Percentiles rank a stretch among this genome's conserved stretches.
Evolutionary conservation across 116 monocot genomes (phyloP).

Genomic region (Phalaenopsis hybrid): DNA sequence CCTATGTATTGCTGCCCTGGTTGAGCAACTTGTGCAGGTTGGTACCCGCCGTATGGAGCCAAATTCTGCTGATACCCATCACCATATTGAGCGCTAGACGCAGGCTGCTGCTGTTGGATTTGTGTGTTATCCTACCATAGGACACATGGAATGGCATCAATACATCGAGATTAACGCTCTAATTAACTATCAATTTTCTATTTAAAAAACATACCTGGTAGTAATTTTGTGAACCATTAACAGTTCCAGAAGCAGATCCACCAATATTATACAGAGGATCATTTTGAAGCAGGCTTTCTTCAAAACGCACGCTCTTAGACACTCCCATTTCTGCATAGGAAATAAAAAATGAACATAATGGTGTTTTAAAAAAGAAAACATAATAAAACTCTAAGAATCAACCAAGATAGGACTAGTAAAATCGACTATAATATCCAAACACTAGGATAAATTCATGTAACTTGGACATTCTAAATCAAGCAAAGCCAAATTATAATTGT

Average conservation of each 20-base stretch:
- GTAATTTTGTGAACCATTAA: constrained; percentile 28
- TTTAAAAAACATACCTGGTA: constrained; percentile 50
- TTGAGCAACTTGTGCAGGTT: constrained; percentile 20
- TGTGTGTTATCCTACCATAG: constrained; percentile 12
- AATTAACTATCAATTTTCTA: background rate
- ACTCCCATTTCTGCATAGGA: constrained; percentile 33
- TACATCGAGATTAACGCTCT: background rate
- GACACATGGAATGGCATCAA: constrained; percentile 1
- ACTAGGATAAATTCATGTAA: background rate
- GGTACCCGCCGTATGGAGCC: constrained; percentile 49
- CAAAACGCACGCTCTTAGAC: constrained; percentile 21
- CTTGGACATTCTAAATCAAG: background rate
- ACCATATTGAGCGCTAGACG: constrained; percentile 23
- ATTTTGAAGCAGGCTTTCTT: constrained; percentile 11
- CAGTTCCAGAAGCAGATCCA: constrained; percentile 17
- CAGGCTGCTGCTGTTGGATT: constrained; percentile 17
- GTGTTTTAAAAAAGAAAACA: background rate
- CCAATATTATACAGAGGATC: constrained; percentile 26
- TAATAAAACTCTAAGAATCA: background rate
- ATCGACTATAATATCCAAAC: background rate
- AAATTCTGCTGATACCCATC: constrained; percentile 34
- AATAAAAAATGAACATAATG: no score
- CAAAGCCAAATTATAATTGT: background rate
- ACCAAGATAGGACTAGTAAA: background rate
- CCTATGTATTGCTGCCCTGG: constrained; percentile 27